Conservation (phyloP, 176 grass and related monocot species). For the Thalia dealbata region DNA sequence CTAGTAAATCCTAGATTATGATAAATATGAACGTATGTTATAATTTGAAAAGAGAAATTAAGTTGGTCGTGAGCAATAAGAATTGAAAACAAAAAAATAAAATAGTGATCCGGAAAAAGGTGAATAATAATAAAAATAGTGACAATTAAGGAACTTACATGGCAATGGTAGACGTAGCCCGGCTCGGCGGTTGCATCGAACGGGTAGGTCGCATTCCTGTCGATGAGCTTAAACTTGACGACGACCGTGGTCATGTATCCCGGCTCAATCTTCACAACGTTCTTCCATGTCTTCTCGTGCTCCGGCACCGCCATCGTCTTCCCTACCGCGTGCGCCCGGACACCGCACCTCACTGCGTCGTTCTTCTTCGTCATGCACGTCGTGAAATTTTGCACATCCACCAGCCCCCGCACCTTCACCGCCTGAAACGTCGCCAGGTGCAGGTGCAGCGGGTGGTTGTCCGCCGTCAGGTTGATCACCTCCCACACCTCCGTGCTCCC, state of each 20-base stretch:
- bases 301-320: constrained; percentile 24
- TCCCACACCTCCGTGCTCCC: constrained; percentile 67
- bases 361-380: constrained; percentile 40
- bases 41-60: too few relatives aligned
- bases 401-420: constrained; percentile 23
- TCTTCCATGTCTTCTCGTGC: constrained; percentile 74
- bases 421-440: constrained; percentile 53
- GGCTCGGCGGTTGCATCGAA: constrained; percentile 67
- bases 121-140: neutral
- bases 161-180: constrained; percentile 78
- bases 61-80: too few relatives aligned
- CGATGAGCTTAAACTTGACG: constrained; percentile 53
- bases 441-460: constrained; percentile 74
- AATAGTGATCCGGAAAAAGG: neutral
- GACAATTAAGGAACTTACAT: constrained; percentile 23
- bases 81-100: too few relatives aligned
- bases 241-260: constrained; percentile 47
- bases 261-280: constrained; percentile 51
- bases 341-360: constrained; percentile 40
- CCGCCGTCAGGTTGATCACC: constrained; percentile 64
- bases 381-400: constrained; percentile 11
- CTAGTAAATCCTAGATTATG: too few relatives aligned
- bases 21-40: too few relatives aligned
- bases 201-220: constrained; percentile 37
- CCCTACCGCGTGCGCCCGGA: constrained; percentile 39